A percentile compares a stretch with the other conserved stretches of the same genome.
Evolutionary conservation across 2,329 filamentous ascomycete genomes (phyloP).

Genomic region (Simplicillium sp.): DNA sequence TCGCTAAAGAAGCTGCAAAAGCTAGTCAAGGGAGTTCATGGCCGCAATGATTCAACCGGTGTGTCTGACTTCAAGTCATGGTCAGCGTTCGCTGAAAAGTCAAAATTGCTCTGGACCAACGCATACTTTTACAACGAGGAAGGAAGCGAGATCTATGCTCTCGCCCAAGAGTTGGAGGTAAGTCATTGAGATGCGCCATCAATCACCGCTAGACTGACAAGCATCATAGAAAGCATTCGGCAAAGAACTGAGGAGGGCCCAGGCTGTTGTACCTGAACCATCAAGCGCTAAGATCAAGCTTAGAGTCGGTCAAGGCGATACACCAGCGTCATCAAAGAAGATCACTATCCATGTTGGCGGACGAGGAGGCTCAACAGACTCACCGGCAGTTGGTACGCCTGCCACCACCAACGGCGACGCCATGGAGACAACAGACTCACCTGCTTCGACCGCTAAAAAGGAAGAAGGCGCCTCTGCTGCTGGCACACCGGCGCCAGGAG

Average conservation of each 20-base stretch:
- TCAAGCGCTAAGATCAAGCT: conserved; percentile 71
- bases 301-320: conserved; percentile 49
- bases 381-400: conserved; percentile 34
- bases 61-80: conserved; percentile 68
- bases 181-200: conserved; percentile 1
- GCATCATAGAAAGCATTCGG: conserved; percentile 57
- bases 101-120: conserved; percentile 78
- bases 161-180: conserved; percentile 75
- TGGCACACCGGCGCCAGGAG: not conserved
- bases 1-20: conserved; percentile 73
- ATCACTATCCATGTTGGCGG: conserved; percentile 64
- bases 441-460: conserved; percentile 1
- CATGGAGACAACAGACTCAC: not conserved
- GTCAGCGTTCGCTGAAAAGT: conserved; percentile 71
- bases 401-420: conserved; percentile 17
- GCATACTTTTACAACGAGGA: conserved; percentile 88
- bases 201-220: conserved; percentile 7
- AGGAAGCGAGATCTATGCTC: conserved; percentile 70
- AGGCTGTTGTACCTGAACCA: conserved; percentile 62
- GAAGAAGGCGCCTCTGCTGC: not conserved
- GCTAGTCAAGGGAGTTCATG: conserved; percentile 62
- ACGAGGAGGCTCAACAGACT: conserved; percentile 43
- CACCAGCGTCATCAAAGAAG: conserved; percentile 43
- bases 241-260: conserved; percentile 60
- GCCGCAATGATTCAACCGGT: conserved; percentile 54